Conservation (phyloP, 164 flowering plant species). For the Magnolia officinalis region DNA sequence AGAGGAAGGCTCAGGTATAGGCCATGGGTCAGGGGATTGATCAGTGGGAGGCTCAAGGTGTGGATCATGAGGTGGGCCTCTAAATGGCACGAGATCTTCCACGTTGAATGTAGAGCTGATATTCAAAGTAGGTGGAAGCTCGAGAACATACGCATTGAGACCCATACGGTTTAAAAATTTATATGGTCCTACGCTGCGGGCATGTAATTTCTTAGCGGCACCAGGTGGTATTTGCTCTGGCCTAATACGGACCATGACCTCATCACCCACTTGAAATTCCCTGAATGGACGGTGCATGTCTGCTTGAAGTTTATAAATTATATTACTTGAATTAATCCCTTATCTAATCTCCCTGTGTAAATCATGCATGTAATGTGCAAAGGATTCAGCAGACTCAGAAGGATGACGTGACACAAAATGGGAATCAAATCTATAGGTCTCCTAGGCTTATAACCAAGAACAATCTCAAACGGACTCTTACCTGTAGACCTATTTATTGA, state of each 20-base stretch:
- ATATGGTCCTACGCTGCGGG: not conserved
- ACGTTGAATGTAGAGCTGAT: not conserved
- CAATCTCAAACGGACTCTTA: not conserved
- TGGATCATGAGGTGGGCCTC: too few relatives aligned
- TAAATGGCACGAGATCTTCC: not conserved
- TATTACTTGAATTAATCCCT: not conserved
- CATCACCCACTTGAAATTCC: not conserved
- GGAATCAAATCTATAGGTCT: too few relatives aligned
- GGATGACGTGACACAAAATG: too few relatives aligned
- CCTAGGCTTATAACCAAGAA: not conserved
- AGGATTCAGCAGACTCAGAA: too few relatives aligned
- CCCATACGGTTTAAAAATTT: not conserved
- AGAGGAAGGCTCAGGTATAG: too few relatives aligned
- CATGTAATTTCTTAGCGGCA: not conserved
- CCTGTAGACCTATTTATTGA: not conserved
- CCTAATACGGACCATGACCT: not conserved
- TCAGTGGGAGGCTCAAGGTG: too few relatives aligned
- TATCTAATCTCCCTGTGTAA: too few relatives aligned
- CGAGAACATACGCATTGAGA: not conserved
- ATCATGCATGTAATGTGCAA: too few relatives aligned
- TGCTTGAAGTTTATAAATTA: not conserved
- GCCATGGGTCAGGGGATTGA: too few relatives aligned
- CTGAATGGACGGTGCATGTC: not conserved
- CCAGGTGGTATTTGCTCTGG: not conserved
- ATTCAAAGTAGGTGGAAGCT: not conserved